A percentile compares a stretch with the other conserved stretches of the same genome.
phyloP scores from a whole-genome alignment of 2,329 filamentous ascomycete genomes.

The Fusarium acutatum region DNA sequence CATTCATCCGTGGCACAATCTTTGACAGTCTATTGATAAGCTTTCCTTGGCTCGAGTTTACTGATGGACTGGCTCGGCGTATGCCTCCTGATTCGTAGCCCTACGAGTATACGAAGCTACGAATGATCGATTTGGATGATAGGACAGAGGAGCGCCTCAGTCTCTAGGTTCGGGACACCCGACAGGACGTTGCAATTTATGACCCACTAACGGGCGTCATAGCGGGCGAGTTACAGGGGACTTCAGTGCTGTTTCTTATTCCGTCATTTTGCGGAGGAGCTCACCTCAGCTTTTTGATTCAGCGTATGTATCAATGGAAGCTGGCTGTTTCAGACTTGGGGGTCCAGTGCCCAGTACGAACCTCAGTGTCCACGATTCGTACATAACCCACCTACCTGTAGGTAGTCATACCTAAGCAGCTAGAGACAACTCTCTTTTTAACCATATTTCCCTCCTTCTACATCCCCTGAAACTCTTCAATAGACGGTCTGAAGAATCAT shows the following conservation, averaged over 20 bases:
- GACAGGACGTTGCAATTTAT: neutral
- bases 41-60: neutral
- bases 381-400: neutral
- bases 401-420: neutral
- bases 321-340: conserved; percentile 8
- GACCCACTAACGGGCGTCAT: conserved; percentile 31
- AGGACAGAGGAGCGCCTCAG: neutral
- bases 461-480: neutral
- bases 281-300: conserved; percentile 15
- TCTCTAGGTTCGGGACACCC: neutral
- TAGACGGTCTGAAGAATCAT: conserved; percentile 1
- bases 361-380: neutral
- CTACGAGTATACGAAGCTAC: neutral
- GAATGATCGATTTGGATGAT: neutral
- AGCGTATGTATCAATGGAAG: conserved; percentile 1
- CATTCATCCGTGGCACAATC: neutral
- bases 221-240: conserved; percentile 16
- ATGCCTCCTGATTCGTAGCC: neutral
- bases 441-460: neutral
- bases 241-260: conserved; percentile 11
- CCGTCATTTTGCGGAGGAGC: conserved; percentile 33
- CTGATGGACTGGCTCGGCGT: no score
- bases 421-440: neutral
- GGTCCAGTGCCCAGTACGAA: neutral
- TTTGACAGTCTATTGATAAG: neutral